phyloP scores from a whole-genome alignment of 768 basidiomycete genomes.

The Chlorophyllum brunneum region DNA sequence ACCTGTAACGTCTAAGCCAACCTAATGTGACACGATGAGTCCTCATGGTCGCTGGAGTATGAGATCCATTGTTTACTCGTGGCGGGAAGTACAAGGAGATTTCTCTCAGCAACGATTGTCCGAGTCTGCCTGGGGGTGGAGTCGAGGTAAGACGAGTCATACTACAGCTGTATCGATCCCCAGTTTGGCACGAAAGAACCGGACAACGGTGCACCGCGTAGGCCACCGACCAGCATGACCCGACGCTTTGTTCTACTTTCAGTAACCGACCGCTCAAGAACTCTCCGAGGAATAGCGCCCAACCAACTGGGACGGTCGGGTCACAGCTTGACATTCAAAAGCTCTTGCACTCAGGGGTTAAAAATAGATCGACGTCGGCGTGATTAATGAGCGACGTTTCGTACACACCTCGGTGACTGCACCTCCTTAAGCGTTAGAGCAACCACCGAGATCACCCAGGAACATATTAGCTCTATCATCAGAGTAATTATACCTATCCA shows the following conservation, averaged over 20 bases:
- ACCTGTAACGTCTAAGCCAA: not conserved
- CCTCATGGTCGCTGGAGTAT: not conserved
- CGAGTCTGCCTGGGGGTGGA: not conserved
- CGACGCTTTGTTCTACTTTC: constrained; percentile 1
- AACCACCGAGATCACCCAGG: not conserved
- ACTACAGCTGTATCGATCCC: too few species aligned
- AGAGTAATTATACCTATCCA: not conserved
- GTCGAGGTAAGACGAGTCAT: not conserved
- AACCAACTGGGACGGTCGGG: not conserved
- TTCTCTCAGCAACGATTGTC: not conserved
- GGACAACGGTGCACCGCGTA: not conserved
- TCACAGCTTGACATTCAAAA: not conserved
- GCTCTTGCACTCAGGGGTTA: not conserved
- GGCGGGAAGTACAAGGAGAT: not conserved
- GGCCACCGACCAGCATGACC: not conserved
- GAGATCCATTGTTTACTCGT: not conserved
- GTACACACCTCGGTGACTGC: not conserved
- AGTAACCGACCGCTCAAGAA: not conserved
- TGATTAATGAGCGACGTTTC: constrained; percentile 6
- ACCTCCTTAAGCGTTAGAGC: too few species aligned
- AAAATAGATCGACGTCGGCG: constrained; percentile 8
- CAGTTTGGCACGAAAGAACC: not conserved
- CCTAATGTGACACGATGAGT: not conserved
- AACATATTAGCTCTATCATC: not conserved
- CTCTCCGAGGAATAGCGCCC: not conserved